A percentile compares a stretch with the other conserved stretches of the same genome.
These are phyloP conservation scores for Apiotrichum laibachii DNA, from an alignment of 1,284 basidiomycete genomes.

Conservation along the genomic window DNA sequence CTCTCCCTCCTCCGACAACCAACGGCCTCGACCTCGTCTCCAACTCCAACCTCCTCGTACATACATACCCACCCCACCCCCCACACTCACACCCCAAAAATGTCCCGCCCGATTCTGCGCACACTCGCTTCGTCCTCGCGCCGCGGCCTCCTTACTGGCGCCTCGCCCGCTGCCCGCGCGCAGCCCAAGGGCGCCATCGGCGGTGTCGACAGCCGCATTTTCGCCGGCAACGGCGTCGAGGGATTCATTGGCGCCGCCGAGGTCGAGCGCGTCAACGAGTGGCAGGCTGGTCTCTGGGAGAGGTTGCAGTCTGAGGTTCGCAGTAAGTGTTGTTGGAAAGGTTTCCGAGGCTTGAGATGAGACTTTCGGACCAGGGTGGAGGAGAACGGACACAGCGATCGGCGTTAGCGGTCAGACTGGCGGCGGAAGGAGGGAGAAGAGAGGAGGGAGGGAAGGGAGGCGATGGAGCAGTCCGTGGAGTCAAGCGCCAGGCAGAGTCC, in stretches of 20 bases:
- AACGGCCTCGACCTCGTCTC: neutral
- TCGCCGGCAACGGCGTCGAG: constrained; percentile 29
- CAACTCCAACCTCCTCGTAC: too few relatives aligned
- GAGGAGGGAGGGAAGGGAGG: neutral
- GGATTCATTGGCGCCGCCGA: constrained; percentile 39
- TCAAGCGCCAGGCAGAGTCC: neutral
- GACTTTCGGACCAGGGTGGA: neutral
- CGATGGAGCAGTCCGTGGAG: neutral
- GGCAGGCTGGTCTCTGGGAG: constrained; percentile 48
- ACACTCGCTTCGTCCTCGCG: neutral
- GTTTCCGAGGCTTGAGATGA: neutral
- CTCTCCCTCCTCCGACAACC: neutral
- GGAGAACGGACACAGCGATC: neutral
- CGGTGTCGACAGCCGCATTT: constrained; percentile 39
- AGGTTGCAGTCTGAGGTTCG: constrained; percentile 45
- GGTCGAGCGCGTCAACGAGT: constrained; percentile 41
- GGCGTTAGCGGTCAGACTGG: neutral
- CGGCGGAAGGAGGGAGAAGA: neutral
- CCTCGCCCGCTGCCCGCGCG: constrained; percentile 1
- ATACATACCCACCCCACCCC: neutral
- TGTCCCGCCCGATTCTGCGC: constrained; percentile 6
- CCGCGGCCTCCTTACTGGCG: neutral
- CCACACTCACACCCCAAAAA: neutral
- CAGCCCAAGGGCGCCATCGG: constrained; percentile 13
- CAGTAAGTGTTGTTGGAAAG: constrained; percentile 35